Evolutionary conservation across 257 asterid genomes (phyloP).

Genomic region (Solanum virginianum): DNA sequence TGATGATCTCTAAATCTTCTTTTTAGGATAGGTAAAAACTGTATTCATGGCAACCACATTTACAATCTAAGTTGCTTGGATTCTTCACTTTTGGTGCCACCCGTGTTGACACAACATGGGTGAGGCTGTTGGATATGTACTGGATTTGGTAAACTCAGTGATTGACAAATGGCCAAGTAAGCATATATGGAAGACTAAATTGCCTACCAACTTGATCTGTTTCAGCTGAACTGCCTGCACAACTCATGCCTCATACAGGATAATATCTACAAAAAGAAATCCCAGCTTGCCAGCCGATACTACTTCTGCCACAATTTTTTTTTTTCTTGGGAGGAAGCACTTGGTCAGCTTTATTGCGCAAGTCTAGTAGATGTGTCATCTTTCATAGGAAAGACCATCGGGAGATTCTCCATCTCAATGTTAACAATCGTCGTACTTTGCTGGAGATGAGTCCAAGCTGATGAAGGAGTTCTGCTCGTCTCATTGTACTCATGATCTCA

Average conservation of each 20-base stretch:
- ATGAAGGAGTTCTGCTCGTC: not conserved
- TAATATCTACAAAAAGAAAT: no score
- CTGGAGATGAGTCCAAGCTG: not conserved
- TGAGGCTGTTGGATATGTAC: not conserved
- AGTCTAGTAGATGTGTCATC: not conserved
- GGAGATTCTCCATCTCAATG: not conserved
- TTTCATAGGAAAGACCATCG: not conserved
- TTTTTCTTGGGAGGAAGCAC: no score
- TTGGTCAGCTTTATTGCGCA: not conserved
- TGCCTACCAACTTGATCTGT: no score
- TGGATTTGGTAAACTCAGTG: not conserved
- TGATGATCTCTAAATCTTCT: not conserved
- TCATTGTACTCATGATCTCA: not conserved
- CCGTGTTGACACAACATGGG: no score
- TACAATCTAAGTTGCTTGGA: no score
- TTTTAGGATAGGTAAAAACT: not conserved
- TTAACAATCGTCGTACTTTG: not conserved
- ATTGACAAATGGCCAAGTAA: no score
- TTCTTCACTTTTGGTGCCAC: no score
- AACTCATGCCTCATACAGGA: no score
- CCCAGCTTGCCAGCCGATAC: no score
- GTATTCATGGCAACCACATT: not conserved
- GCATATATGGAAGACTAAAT: no score
- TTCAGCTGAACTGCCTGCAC: no score
- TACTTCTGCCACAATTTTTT: not conserved